Conservation (phyloP, 371 early-diverging fungal genomes). For the Mortierella sp. region DNA sequence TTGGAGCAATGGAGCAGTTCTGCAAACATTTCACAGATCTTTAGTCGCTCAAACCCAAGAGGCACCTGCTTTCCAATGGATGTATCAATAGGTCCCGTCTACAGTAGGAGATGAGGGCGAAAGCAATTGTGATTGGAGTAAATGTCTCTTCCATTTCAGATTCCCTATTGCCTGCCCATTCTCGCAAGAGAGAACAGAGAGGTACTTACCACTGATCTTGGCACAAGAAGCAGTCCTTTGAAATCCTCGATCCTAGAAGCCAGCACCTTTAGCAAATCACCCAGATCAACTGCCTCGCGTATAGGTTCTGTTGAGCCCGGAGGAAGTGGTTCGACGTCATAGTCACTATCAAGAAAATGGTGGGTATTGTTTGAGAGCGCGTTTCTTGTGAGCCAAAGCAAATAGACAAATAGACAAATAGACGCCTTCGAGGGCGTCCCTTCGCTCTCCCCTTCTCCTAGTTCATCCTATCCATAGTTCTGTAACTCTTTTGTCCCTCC, state of each 20-base stretch:
- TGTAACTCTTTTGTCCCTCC: not conserved
- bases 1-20: constrained; percentile 92
- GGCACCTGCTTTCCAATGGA: constrained; percentile 77
- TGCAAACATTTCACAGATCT: constrained; percentile 96
- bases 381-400: too few relatives aligned
- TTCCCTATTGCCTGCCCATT: too few relatives aligned
- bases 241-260: constrained; percentile 78
- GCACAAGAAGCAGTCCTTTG: constrained; percentile 66
- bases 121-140: too few relatives aligned
- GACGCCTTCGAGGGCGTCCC: too few relatives aligned
- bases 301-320: constrained; percentile 38
- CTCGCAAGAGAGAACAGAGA: not conserved
- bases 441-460: too few relatives aligned
- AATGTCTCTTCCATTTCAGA: too few relatives aligned
- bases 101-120: too few relatives aligned
- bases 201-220: constrained; percentile 64
- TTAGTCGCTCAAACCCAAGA: constrained; percentile 92
- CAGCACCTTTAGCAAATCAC: constrained; percentile 84
- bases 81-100: constrained; percentile 67
- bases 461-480: not conserved
- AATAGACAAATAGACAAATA: too few relatives aligned
- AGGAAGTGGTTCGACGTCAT: constrained; percentile 58
- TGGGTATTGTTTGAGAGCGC: too few relatives aligned
- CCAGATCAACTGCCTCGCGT: constrained; percentile 71
- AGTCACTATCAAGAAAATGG: constrained; percentile 58